A percentile compares a stretch with the other conserved stretches of the same genome.
Conservation (phyloP, 768 basidiomycete genomes). For the Pleurotus salmoneostramineus region DNA sequence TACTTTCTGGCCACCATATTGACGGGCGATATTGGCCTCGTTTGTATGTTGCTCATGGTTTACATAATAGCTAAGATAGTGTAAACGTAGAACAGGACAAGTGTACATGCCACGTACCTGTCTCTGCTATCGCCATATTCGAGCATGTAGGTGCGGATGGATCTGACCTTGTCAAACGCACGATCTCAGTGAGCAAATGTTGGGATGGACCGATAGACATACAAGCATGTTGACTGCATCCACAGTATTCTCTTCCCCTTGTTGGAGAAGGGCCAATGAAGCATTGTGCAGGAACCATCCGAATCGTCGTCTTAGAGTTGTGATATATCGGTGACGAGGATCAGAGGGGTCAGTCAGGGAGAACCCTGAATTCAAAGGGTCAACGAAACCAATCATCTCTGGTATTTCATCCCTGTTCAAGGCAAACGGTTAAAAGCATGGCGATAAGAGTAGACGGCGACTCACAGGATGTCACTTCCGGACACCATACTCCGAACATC, state of each 20-base stretch:
- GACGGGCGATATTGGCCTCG: slow-evolving; percentile 65
- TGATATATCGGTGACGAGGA: slow-evolving; percentile 59
- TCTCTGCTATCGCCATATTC: slow-evolving; percentile 75
- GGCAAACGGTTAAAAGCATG: not conserved
- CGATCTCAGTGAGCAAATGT: not conserved
- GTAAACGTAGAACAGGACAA: not conserved
- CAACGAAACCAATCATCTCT: slow-evolving; percentile 69
- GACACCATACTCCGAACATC: slow-evolving; percentile 36
- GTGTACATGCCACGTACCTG: slow-evolving; percentile 19
- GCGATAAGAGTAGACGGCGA: not conserved
- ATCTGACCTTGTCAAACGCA: slow-evolving; percentile 43
- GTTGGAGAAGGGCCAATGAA: slow-evolving; percentile 60
- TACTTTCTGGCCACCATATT: slow-evolving; percentile 65
- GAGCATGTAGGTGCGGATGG: slow-evolving; percentile 67
- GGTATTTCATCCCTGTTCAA: slow-evolving; percentile 71
- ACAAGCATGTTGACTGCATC: slow-evolving; percentile 78
- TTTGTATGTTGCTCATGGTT: slow-evolving; percentile 54
- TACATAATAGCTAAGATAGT: slow-evolving; percentile 41
- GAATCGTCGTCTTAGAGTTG: slow-evolving; percentile 53
- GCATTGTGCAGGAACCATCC: slow-evolving; percentile 70
- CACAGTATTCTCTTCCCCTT: slow-evolving; percentile 78
- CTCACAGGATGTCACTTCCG: slow-evolving; percentile 70
- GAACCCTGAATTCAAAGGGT: slow-evolving; percentile 63
- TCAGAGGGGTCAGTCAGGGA: slow-evolving; percentile 63
- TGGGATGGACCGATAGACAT: slow-evolving; percentile 15